Evolutionary conservation across 2,329 filamentous ascomycete genomes (phyloP), one percentile per base, ranked within the genome.

Genomic region (Pseudopyrenochaeta lycopersici): DNA sequence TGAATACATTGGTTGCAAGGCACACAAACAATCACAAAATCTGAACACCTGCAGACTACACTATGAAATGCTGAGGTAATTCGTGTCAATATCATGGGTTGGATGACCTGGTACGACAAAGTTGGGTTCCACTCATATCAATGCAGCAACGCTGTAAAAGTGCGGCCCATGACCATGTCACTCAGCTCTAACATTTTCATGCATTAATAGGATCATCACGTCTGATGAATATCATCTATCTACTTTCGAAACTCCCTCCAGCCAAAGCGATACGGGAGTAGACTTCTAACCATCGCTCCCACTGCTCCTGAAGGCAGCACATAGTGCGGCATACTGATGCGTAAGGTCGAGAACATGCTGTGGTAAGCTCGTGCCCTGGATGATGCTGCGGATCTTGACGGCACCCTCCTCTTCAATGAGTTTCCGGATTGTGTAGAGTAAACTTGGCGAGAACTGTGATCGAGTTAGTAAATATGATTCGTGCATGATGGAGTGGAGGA

Each of bases 391-490:
- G 49, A 99, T 90, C 79, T 99, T 99, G 76, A 99, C 91, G 1
- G 94, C 94, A 53, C 95, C 95, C 78, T 99, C 95, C 64, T 97
- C 93, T 77, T 98, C 95, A 72, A 99, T 99, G 63, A 99, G 82
- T 63, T 91, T 92, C 58, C 95, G 89, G 69, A 98, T 91, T 2
- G 91, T 89, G 76, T 88, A 91, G 48, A 99, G 85, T 38, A 99
- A 84, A 61, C 93, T 88, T 0, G 95, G 95, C 15, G 93, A 97
- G 79, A 99, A 99, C 86, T 89, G 55, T 4, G 12, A 10, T 12
- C 14, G 7, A 17, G 42, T 61, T 49, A 59, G 59, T 41, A 39
- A 14, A 5, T 0, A n/a, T 32, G 27, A 21, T 20, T 1, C 1
- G 7, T 18, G 3, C 5, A 4, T 12, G 15, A 1, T 21, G 14